A percentile compares a stretch with the other conserved stretches of the same genome.
Conservation (phyloP, 1,284 basidiomycete species). For the Agroathelia rolfsii region DNA sequence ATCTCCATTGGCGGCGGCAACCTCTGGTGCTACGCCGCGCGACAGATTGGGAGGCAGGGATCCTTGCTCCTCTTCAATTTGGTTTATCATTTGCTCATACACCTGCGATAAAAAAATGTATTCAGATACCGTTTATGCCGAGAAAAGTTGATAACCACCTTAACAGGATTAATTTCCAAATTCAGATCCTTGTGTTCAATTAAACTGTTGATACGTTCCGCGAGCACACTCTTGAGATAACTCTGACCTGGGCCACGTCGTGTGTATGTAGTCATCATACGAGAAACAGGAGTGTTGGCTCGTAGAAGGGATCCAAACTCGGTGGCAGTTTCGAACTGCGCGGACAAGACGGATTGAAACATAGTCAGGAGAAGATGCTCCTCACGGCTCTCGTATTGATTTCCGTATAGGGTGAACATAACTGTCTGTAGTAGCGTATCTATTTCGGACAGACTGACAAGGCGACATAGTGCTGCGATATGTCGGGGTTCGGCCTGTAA, state of each 20-base stretch:
- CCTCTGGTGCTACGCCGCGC: slow-evolving; percentile 85
- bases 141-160: slow-evolving; percentile 43
- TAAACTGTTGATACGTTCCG: slow-evolving; percentile 94
- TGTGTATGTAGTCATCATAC: slow-evolving; percentile 99
- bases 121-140: not conserved
- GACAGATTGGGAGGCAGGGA: slow-evolving; percentile 84
- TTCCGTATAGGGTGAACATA: slow-evolving; percentile 99
- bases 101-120: slow-evolving; percentile 38
- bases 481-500: slow-evolving; percentile 96
- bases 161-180: slow-evolving; percentile 96
- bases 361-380: slow-evolving; percentile 97
- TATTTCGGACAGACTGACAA: slow-evolving; percentile 93
- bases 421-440: slow-evolving; percentile 98
- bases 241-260: slow-evolving; percentile 95
- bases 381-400: slow-evolving; percentile 98
- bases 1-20: slow-evolving; percentile 87
- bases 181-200: slow-evolving; percentile 99
- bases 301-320: slow-evolving; percentile 96
- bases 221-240: slow-evolving; percentile 93
- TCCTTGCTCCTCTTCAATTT: slow-evolving; percentile 95
- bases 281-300: slow-evolving; percentile 96
- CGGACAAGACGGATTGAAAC: slow-evolving; percentile 97
- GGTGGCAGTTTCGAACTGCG: slow-evolving; percentile 96
- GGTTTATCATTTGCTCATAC: slow-evolving; percentile 97
- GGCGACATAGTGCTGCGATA: slow-evolving; percentile 92